Evolutionary conservation across 805 yeast genomes (phyloP).

Genomic region (Torulaspora gathmanii): DNA sequence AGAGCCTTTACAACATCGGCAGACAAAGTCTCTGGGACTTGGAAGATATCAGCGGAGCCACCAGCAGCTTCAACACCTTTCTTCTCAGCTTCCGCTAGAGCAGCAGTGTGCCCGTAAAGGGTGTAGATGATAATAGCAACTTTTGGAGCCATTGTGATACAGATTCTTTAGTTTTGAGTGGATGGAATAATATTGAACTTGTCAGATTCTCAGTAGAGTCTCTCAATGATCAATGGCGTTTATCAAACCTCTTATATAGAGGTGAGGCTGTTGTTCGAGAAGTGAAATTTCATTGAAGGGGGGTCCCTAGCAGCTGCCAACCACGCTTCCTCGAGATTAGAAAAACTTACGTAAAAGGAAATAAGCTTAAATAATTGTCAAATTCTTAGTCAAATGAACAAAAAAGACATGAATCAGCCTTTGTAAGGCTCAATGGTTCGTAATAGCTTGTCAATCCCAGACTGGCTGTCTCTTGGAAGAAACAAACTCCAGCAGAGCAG

Average conservation of each 20-base stretch:
- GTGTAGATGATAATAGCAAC: constrained; percentile 78
- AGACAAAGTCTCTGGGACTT: constrained; percentile 73
- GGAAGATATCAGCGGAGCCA: constrained; percentile 65
- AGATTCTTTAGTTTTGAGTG: background rate
- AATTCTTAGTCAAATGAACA: background rate
- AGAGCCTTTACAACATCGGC: constrained; percentile 55
- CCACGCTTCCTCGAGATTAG: background rate
- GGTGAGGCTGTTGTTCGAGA: background rate
- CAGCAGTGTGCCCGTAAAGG: constrained; percentile 70
- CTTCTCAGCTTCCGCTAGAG: constrained; percentile 63
- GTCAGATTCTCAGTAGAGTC: background rate
- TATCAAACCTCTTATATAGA: background rate
- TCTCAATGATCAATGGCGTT: background rate
- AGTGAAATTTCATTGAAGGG: background rate
- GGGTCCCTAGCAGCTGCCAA: background rate
- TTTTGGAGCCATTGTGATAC: constrained; percentile 34
- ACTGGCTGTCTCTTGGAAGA: constrained; percentile 11
- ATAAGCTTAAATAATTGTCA: background rate
- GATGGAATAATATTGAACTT: background rate
- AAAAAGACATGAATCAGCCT: background rate
- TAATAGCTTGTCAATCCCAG: background rate
- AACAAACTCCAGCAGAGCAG: constrained; percentile 5
- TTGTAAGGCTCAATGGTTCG: background rate
- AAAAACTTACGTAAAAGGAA: constrained; percentile 1
- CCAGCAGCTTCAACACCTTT: constrained; percentile 68